Percentiles rank a stretch among this genome's conserved stretches.
Conservation (phyloP, 768 basidiomycete species). For the Heimioporus sp. region DNA sequence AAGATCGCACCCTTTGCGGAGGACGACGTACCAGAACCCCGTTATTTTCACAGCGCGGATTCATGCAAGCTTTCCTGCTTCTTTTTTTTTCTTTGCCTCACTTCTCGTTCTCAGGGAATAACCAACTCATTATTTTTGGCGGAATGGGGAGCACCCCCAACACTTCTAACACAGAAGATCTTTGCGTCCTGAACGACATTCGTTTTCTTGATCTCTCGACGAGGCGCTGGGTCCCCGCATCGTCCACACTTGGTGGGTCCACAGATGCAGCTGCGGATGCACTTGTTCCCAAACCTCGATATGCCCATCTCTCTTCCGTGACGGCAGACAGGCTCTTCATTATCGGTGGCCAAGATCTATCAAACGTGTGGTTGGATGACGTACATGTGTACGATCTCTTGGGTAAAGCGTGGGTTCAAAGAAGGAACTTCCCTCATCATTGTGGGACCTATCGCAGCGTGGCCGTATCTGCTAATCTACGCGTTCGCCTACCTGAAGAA, state of each 20-base stretch:
- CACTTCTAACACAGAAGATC: slow-evolving; percentile 68
- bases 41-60: slow-evolving; percentile 96
- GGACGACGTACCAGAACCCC: slow-evolving; percentile 72
- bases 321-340: slow-evolving; percentile 83
- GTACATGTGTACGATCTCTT: slow-evolving; percentile 85
- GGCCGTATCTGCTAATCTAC: slow-evolving; percentile 69
- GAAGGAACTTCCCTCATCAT: slow-evolving; percentile 83
- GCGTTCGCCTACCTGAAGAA: slow-evolving; percentile 67
- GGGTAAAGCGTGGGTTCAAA: slow-evolving; percentile 72
- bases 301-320: slow-evolving; percentile 91
- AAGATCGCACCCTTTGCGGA: slow-evolving; percentile 57
- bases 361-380: slow-evolving; percentile 92
- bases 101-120: slow-evolving; percentile 55
- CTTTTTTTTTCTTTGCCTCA: slow-evolving; percentile 7
- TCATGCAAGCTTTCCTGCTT: slow-evolving; percentile 49
- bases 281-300: slow-evolving; percentile 78
- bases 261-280: slow-evolving; percentile 41
- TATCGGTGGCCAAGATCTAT: slow-evolving; percentile 93
- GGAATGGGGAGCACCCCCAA: slow-evolving; percentile 88
- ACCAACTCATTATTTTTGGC: slow-evolving; percentile 89
- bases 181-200: slow-evolving; percentile 91
- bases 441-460: slow-evolving; percentile 96
- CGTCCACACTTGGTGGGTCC: slow-evolving; percentile 27
- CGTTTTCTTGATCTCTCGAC: slow-evolving; percentile 80
- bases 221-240: slow-evolving; percentile 65